A percentile compares a stretch with the other conserved stretches of the same genome.
Conservation (phyloP, 2,329 filamentous ascomycete genomes). For the Xenosphaeropsis pyriputrescens region DNA sequence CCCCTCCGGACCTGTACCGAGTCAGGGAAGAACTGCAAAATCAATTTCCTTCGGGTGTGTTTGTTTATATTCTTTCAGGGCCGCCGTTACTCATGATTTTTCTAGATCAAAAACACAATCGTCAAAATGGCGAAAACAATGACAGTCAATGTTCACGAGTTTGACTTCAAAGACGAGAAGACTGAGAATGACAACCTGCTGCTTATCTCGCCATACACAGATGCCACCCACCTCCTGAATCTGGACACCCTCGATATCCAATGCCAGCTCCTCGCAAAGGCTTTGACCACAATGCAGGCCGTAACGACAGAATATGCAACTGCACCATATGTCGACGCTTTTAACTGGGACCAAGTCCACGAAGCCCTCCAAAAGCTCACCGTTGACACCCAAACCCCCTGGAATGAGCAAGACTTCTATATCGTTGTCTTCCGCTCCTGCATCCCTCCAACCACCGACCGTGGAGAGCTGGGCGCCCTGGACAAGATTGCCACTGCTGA, state of each 20-base stretch:
- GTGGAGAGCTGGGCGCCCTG: constrained; percentile 52
- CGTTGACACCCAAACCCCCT: constrained; percentile 29
- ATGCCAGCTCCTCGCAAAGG: constrained; percentile 55
- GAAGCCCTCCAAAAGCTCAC: constrained; percentile 37
- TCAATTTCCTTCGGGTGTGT: too few species aligned
- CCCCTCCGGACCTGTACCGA: too few species aligned
- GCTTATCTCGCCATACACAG: constrained; percentile 63
- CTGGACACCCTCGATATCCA: constrained; percentile 50
- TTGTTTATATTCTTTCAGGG: too few species aligned
- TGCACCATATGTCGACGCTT: constrained; percentile 54
- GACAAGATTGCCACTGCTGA: constrained; percentile 72
- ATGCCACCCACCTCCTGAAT: constrained; percentile 56
- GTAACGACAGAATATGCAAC: constrained; percentile 62
- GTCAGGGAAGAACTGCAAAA: too few species aligned
- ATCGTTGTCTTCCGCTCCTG: constrained; percentile 72
- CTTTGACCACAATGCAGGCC: constrained; percentile 49
- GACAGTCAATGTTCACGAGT: too few species aligned
- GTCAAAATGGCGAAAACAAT: too few species aligned
- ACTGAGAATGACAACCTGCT: constrained; percentile 23
- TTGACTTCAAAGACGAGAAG: too few species aligned
- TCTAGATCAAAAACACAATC: too few species aligned
- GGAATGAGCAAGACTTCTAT: constrained; percentile 57
- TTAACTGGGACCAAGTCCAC: constrained; percentile 62
- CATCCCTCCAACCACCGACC: constrained; percentile 52
- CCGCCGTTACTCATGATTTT: too few species aligned